Base-by-base conservation (phyloP, 2,329 filamentous ascomycete genomes). In the Conoideocrella luteorostrata region DNA sequence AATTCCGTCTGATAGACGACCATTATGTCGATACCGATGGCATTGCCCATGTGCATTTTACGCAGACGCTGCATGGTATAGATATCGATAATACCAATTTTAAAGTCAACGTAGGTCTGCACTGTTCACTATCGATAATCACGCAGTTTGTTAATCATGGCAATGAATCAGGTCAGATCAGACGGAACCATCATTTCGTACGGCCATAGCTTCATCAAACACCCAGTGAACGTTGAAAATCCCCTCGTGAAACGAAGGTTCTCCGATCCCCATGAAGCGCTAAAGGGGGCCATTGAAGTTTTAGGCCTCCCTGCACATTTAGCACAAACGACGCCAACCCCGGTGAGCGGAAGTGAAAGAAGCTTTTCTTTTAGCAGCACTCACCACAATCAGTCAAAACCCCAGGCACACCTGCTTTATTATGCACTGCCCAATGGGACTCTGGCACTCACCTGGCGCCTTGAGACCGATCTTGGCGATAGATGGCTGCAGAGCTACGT, bases 21-120 rank as follows among this genome's bases (percentile, higher is more conserved):
- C 66, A 72, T 50, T 80, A 80, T 39, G 63, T 74, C 10, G 69
- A 75, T 15, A 58, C 52, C 38, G 78, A 77, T 43, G 75, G 76
- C 6, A 64, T 81, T 47, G 66, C 66, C 0, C 77, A 81, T 51
- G 74, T 79, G 49, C 69, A 77, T 56, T 77, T 80, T 55, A 76
- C 74, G 59, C 77, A 81, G 60, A 80, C 75, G 0, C 62, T 66
- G 5, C 72, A 79, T 43, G 76, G 71, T 1, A 55, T 80, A 17
- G 77, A 80, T 47, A 71, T 81, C 47, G 77, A 80, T 51, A 80
- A 80, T 51, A 74, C 72, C 1, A 72, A 77, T 53, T 76, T 78
- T 52, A 78, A 79, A 40, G 73, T 80, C 35, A 80, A 80, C 49
- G 74, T 78, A 52, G 61, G 74, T 18, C 17, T 9, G 12, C n/a